Percentiles rank a stretch among this genome's conserved stretches.
Conservation (phyloP, 345 rosid species). For the Cardamine chenopodiifolia region DNA sequence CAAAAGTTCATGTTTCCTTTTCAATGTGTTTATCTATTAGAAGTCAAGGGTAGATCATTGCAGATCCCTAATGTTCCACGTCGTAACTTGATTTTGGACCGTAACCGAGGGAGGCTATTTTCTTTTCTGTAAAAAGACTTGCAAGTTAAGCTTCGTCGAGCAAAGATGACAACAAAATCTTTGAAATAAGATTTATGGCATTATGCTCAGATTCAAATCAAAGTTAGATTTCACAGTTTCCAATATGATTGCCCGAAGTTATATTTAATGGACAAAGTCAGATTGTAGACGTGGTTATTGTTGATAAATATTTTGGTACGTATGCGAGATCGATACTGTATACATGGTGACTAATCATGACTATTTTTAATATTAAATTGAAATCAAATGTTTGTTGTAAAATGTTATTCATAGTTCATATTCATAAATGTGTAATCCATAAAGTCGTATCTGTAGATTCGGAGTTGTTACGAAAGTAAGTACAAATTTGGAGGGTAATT, state of each 20-base stretch:
- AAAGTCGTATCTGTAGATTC: neutral
- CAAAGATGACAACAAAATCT: neutral
- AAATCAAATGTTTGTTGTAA: neutral
- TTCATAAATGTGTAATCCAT: neutral
- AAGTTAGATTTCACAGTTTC: conserved; percentile 10
- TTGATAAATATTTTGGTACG: neutral
- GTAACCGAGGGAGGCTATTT: neutral
- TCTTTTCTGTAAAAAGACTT: neutral
- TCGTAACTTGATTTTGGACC: conserved; percentile 28
- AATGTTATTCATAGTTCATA: neutral
- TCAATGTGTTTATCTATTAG: neutral
- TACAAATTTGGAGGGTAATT: neutral
- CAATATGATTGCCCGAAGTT: conserved; percentile 5
- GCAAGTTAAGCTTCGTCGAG: conserved; percentile 26
- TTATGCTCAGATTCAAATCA: conserved; percentile 4
- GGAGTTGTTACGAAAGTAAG: neutral
- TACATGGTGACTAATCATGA: neutral
- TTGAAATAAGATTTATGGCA: neutral
- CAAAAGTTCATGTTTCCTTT: conserved; percentile 9
- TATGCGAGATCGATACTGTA: neutral
- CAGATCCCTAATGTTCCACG: conserved; percentile 18
- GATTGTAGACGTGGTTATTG: neutral
- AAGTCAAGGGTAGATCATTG: conserved; percentile 3
- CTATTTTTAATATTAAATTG: neutral
- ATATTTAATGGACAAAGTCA: conserved; percentile 2